A percentile compares a stretch with the other conserved stretches of the same genome.
Evolutionary conservation across 495 filamentous ascomycete genomes (phyloP).

Genomic region (Copromyces sp.): DNA sequence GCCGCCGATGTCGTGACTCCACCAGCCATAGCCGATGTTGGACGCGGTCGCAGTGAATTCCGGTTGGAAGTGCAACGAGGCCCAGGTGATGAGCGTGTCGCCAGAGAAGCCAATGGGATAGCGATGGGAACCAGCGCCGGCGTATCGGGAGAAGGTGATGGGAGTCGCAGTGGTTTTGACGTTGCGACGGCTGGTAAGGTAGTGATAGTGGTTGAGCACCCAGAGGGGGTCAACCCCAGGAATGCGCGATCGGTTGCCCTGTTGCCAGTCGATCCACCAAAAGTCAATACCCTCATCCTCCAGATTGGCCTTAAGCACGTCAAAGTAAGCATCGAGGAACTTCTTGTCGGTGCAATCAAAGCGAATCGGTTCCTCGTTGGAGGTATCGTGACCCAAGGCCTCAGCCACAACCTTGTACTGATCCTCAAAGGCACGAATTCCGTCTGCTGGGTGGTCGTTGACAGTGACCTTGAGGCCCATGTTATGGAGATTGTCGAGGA

Average conservation of each 20-base stretch:
- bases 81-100: conserved; percentile 47
- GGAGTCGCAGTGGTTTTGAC: conserved; percentile 17
- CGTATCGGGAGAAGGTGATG: conserved; percentile 44
- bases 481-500: conserved; percentile 34
- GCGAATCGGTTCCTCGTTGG: conserved; percentile 33
- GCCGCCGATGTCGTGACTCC: conserved; percentile 55
- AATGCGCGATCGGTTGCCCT: conserved; percentile 39
- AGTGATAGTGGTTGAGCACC: conserved; percentile 54
- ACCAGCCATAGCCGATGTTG: conserved; percentile 57
- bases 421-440: conserved; percentile 42
- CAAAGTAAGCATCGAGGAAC: conserved; percentile 49
- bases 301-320: conserved; percentile 40
- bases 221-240: conserved; percentile 50
- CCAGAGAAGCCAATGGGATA: conserved; percentile 55
- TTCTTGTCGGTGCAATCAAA: conserved; percentile 43
- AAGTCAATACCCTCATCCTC: conserved; percentile 45
- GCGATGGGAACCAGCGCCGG: conserved; percentile 47
- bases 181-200: conserved; percentile 35
- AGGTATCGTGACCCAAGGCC: conserved; percentile 34
- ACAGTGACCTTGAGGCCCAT: conserved; percentile 36
- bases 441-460: conserved; percentile 49
- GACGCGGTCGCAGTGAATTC: conserved; percentile 53
- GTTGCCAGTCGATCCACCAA: conserved; percentile 59
- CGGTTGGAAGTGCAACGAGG: conserved; percentile 47
- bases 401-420: conserved; percentile 41